These are phyloP conservation scores for Stagonosporopsis rhizophila DNA, from an alignment of 2,329 filamentous ascomycete genomes.

Conservation along the genomic window DNA sequence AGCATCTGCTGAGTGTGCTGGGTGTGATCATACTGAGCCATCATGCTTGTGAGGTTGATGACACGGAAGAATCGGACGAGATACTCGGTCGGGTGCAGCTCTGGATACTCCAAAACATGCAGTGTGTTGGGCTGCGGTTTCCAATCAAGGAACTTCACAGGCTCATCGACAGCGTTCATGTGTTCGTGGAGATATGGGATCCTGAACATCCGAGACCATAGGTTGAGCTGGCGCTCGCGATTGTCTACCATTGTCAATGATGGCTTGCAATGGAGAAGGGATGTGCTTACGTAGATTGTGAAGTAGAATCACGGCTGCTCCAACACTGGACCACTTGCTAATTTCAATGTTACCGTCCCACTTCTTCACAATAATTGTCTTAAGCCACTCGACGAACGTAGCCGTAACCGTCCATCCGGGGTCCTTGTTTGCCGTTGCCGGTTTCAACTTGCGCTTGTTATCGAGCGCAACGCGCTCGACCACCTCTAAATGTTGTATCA, in stretches of 20 bases:
- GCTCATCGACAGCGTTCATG: conserved; percentile 76
- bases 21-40: conserved; percentile 70
- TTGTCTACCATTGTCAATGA: conserved; percentile 34
- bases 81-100: conserved; percentile 75
- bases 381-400: conserved; percentile 70
- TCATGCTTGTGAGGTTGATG: conserved; percentile 89
- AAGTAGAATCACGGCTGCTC: conserved; percentile 78
- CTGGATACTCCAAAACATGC: conserved; percentile 82
- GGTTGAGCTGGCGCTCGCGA: conserved; percentile 50
- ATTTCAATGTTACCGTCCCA: conserved; percentile 82
- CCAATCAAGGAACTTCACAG: conserved; percentile 70
- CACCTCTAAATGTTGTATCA: conserved; percentile 37
- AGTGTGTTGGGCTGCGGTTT: conserved; percentile 67
- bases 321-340: conserved; percentile 72
- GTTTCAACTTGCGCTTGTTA: conserved; percentile 31
- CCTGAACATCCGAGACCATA: conserved; percentile 70
- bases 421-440: conserved; percentile 27
- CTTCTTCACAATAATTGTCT: conserved; percentile 75
- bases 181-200: conserved; percentile 78
- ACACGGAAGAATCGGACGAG: conserved; percentile 85
- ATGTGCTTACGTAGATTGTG: conserved; percentile 67
- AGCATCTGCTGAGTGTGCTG: conserved; percentile 39
- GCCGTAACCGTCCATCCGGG: conserved; percentile 48
- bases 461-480: conserved; percentile 31
- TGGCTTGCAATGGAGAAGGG: too few species aligned